Conservation (phyloP, 2,329 filamentous ascomycete genomes). For the Fusarium odoratissimum region DNA sequence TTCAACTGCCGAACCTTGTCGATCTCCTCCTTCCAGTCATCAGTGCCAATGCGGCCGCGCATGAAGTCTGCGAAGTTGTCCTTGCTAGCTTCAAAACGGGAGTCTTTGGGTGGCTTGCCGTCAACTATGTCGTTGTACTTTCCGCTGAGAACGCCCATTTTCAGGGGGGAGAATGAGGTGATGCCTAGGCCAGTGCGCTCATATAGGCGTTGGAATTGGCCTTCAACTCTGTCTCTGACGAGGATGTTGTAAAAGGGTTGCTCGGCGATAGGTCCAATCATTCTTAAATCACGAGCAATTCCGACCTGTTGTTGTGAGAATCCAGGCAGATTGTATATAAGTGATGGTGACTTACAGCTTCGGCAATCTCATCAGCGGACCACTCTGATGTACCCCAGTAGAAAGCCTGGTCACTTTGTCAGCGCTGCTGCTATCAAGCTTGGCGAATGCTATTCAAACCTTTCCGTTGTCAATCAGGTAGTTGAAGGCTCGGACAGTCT, state of each 20-base stretch:
- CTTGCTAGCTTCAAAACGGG: constrained; percentile 67
- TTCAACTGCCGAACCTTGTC: constrained; percentile 57
- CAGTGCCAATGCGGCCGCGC: constrained; percentile 54
- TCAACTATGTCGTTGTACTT: constrained; percentile 71
- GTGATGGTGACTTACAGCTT: constrained; percentile 56
- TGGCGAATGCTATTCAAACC: constrained; percentile 1
- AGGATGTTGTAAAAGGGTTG: constrained; percentile 77
- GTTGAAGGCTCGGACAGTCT: constrained; percentile 78
- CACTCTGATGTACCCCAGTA: constrained; percentile 75
- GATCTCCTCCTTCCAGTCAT: constrained; percentile 65
- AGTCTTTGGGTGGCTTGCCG: constrained; percentile 63
- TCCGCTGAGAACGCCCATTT: constrained; percentile 69
- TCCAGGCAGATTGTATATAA: accelerated
- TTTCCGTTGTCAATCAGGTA: constrained; percentile 75
- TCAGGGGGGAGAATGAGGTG: constrained; percentile 71
- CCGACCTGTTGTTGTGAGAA: constrained; percentile 53
- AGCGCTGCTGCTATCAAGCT: neutral
- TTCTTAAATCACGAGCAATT: constrained; percentile 68
- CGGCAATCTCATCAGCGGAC: constrained; percentile 74
- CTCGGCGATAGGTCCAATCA: constrained; percentile 73
- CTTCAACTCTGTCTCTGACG: constrained; percentile 70
- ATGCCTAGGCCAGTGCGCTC: constrained; percentile 68
- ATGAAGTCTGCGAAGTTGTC: constrained; percentile 68
- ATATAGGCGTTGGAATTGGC: constrained; percentile 71
- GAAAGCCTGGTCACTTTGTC: constrained; percentile 55